Percentiles rank a stretch among this genome's conserved stretches.
These are phyloP conservation scores for Karstenula rhodostoma DNA, from an alignment of 2,329 filamentous ascomycete species.

Conservation along the genomic window DNA sequence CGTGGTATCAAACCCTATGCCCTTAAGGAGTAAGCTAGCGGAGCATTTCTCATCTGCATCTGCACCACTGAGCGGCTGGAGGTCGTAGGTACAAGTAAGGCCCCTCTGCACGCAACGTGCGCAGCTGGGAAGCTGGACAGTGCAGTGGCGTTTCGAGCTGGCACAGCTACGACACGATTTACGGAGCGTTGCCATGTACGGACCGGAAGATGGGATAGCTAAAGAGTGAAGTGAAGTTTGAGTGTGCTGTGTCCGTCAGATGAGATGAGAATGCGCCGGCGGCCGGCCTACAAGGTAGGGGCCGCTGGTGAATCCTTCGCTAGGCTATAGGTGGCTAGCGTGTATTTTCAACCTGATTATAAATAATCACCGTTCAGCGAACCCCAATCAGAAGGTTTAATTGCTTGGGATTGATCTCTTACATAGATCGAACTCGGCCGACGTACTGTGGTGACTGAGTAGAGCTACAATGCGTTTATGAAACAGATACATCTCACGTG, in stretches of 20 bases:
- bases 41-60: background rate
- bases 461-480: background rate
- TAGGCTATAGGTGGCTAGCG: background rate
- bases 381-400: no score
- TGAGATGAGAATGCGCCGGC: background rate
- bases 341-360: background rate
- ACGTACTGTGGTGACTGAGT: no score
- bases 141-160: slow-evolving; percentile 15
- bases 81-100: slow-evolving; percentile 13
- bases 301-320: background rate
- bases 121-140: slow-evolving; percentile 16
- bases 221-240: background rate
- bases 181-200: slow-evolving; percentile 12
- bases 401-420: no score
- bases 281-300: background rate
- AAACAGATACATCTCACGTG: no score
- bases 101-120: slow-evolving; percentile 15
- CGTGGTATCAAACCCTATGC: background rate
- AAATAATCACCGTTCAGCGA: background rate
- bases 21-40: slow-evolving; percentile 1
- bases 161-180: slow-evolving; percentile 16
- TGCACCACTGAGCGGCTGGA: slow-evolving; percentile 11
- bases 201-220: background rate
- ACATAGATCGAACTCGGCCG: no score
- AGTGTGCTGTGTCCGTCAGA: background rate